These are phyloP conservation scores for Lumnitzera littorea DNA, from an alignment of 345 rosid species.

Conservation along the genomic window DNA sequence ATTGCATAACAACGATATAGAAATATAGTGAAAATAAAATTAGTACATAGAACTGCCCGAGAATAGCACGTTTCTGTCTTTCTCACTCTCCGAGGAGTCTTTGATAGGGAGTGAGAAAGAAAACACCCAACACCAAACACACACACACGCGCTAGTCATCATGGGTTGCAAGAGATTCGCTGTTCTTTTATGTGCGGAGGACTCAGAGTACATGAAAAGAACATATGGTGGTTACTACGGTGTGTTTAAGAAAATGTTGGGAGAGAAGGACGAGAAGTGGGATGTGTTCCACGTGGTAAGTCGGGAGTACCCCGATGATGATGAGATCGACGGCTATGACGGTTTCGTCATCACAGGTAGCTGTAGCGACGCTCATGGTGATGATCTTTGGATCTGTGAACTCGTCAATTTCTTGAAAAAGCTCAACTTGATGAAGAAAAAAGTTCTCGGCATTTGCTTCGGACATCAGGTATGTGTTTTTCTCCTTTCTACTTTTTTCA, in stretches of 20 bases:
- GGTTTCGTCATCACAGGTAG: slow-evolving; percentile 69
- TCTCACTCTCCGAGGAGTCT: not conserved
- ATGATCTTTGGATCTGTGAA: slow-evolving; percentile 53
- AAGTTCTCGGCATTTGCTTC: slow-evolving; percentile 62
- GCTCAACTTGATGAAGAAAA: slow-evolving; percentile 42
- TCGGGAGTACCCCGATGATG: slow-evolving; percentile 54
- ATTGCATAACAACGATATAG: no score
- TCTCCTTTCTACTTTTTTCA: no score
- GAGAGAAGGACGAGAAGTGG: slow-evolving; percentile 61
- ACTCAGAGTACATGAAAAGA: slow-evolving; percentile 52
- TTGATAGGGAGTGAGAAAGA: not conserved
- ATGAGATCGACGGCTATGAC: slow-evolving; percentile 30
- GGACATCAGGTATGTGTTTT: slow-evolving; percentile 56
- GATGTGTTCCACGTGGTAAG: slow-evolving; percentile 28
- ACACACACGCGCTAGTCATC: not conserved
- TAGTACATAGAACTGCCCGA: no score
- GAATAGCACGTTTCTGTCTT: not conserved
- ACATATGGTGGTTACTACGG: slow-evolving; percentile 51
- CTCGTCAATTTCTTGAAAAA: slow-evolving; percentile 35
- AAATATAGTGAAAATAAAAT: no score
- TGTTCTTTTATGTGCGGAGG: slow-evolving; percentile 61
- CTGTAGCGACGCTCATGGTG: slow-evolving; percentile 54
- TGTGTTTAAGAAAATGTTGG: slow-evolving; percentile 43
- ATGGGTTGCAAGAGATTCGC: slow-evolving; percentile 39
- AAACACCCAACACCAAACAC: no score